phyloP scores from a whole-genome alignment of 2,329 filamentous ascomycete species.

The Cercospora sojina region DNA sequence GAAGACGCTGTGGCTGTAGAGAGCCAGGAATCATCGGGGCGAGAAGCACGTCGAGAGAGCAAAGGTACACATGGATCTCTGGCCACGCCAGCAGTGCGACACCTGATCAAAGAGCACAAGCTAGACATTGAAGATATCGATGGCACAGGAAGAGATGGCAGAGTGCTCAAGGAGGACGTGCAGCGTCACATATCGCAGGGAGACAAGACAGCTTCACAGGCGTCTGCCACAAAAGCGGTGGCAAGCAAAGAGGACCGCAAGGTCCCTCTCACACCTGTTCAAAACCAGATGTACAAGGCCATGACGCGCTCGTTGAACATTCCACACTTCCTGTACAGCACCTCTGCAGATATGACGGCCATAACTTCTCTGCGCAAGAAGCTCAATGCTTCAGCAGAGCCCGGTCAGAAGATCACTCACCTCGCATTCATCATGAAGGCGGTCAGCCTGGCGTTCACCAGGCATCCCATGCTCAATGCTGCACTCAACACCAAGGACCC shows the following conservation, averaged over 20 bases:
- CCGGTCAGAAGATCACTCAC: constrained; percentile 70
- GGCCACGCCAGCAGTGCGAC: constrained; percentile 88
- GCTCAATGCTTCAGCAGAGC: constrained; percentile 61
- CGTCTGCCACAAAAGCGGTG: constrained; percentile 38
- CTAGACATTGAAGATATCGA: constrained; percentile 74
- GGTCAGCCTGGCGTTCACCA: constrained; percentile 76
- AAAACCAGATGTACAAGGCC: constrained; percentile 92
- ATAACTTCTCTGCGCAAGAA: constrained; percentile 70
- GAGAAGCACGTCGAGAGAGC: constrained; percentile 35
- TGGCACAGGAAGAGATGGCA: constrained; percentile 86
- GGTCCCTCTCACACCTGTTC: constrained; percentile 71
- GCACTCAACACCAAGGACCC: constrained; percentile 66
- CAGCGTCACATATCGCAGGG: constrained; percentile 43
- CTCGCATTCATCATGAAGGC: constrained; percentile 96
- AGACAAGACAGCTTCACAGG: constrained; percentile 42
- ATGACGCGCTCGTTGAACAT: constrained; percentile 92
- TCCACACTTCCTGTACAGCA: constrained; percentile 93
- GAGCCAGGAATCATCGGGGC: constrained; percentile 5
- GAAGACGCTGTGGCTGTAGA: constrained; percentile 14
- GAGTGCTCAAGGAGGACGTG: constrained; percentile 91
- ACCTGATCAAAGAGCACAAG: constrained; percentile 75
- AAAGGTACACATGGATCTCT: constrained; percentile 67
- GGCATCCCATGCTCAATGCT: constrained; percentile 84
- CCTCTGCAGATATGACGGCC: constrained; percentile 78
- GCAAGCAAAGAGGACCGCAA: constrained; percentile 60